phyloP scores from a whole-genome alignment of 176 grass and related monocot genomes.

The Hordeum marinum region DNA sequence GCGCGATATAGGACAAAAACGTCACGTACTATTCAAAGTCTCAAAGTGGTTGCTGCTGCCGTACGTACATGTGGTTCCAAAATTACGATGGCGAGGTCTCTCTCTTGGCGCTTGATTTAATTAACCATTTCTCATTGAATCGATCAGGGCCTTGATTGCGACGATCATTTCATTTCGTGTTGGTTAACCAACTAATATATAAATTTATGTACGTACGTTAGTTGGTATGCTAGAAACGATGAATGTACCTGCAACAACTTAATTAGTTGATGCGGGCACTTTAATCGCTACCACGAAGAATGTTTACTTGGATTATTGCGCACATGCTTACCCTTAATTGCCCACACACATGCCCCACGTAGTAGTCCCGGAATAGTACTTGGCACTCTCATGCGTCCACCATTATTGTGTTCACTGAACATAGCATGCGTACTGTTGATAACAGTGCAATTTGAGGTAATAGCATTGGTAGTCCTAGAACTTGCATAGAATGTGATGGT shows the following conservation, averaged over 20 bases:
- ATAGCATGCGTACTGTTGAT: neutral
- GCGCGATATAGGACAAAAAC: neutral
- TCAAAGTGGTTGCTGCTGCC: neutral
- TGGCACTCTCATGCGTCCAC: neutral
- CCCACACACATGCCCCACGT: neutral
- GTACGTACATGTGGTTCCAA: neutral
- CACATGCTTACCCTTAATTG: neutral
- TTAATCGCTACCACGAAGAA: neutral
- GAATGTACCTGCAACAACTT: neutral
- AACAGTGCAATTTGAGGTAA: neutral
- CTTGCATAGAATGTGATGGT: too few relatives aligned
- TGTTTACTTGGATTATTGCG: neutral
- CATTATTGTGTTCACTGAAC: neutral
- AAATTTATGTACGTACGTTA: neutral
- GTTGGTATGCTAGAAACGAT: neutral
- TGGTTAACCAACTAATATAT: neutral
- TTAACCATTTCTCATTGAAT: neutral
- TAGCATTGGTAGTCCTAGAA: too few relatives aligned
- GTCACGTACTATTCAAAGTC: neutral
- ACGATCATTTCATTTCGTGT: neutral
- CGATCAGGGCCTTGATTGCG: neutral
- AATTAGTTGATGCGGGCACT: neutral
- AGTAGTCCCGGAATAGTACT: neutral
- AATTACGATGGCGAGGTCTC: neutral
- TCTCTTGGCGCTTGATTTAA: neutral